These are phyloP conservation scores for Truncatella angustata DNA, from an alignment of 2,329 filamentous ascomycete species.

Conservation along the genomic window DNA sequence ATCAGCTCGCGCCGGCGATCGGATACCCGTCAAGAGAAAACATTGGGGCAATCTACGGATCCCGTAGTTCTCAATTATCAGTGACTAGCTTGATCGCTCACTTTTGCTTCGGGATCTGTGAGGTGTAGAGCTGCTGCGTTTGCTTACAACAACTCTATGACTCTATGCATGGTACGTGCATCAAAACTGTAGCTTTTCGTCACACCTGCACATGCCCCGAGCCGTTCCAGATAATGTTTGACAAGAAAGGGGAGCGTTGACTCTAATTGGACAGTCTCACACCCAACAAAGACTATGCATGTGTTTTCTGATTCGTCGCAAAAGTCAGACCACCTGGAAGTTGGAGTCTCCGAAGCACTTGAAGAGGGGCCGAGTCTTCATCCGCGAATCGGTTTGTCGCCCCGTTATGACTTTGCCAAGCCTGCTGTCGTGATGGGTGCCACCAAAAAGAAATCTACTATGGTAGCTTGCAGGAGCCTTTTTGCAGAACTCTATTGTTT, in stretches of 20 bases:
- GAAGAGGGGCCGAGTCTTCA: neutral
- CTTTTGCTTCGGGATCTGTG: too few species aligned
- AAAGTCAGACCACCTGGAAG: neutral
- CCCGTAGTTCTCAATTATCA: neutral
- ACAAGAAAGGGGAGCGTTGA: neutral
- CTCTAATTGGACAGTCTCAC: neutral
- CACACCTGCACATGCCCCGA: neutral
- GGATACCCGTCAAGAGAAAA: neutral
- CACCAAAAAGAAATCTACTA: too few species aligned
- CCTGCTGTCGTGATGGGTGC: too few species aligned
- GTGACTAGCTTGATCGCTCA: too few species aligned
- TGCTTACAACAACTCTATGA: too few species aligned
- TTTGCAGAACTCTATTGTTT: too few species aligned
- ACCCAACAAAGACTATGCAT: neutral
- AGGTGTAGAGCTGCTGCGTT: too few species aligned
- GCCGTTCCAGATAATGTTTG: neutral
- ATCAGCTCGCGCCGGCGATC: constrained; percentile 3
- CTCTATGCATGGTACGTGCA: neutral
- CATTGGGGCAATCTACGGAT: neutral
- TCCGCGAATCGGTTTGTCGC: neutral
- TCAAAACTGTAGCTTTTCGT: neutral
- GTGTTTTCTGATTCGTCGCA: neutral
- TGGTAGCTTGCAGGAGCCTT: too few species aligned
- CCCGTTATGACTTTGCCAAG: too few species aligned
- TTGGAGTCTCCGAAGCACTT: neutral